Percentiles rank a stretch among this genome's conserved stretches.
Conservation (phyloP, 2,329 filamentous ascomycete species). For the Neopestalotiopsis clavispora region DNA sequence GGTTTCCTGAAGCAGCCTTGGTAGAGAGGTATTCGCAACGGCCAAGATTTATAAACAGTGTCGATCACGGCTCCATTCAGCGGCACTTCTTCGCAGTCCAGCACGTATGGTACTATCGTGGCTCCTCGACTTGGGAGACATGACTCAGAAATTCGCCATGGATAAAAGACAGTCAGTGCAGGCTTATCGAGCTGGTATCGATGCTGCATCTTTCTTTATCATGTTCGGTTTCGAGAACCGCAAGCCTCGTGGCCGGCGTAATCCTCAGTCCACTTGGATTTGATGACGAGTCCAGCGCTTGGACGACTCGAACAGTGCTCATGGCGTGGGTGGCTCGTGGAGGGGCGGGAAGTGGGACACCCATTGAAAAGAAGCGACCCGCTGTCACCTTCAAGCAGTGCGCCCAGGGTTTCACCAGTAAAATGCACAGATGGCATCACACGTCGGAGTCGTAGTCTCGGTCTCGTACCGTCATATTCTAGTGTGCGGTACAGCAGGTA, state of each 20-base stretch:
- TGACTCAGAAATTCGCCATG: background rate
- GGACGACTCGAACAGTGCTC: background rate
- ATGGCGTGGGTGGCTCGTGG: background rate
- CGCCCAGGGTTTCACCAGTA: background rate
- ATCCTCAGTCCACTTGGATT: background rate
- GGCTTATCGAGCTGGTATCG: background rate
- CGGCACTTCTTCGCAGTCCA: background rate
- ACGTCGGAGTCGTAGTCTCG: background rate
- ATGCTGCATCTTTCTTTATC: background rate
- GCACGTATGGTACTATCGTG: background rate
- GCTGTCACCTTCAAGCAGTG: background rate
- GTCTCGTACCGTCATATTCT: too few relatives aligned
- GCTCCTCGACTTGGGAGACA: background rate
- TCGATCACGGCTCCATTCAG: background rate
- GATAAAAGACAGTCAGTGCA: background rate
- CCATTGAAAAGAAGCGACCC: background rate
- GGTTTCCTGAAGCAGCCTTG: background rate
- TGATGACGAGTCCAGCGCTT: background rate
- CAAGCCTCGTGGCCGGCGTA: background rate
- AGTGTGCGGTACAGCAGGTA: too few relatives aligned
- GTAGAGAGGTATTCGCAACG: background rate
- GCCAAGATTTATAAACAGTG: constrained; percentile 1
- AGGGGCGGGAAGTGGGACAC: background rate
- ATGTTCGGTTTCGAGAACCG: background rate
- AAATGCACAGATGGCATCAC: background rate